Evolutionary conservation across 441 rosid genomes (phyloP).

Genomic region (Adansonia gregorii): DNA sequence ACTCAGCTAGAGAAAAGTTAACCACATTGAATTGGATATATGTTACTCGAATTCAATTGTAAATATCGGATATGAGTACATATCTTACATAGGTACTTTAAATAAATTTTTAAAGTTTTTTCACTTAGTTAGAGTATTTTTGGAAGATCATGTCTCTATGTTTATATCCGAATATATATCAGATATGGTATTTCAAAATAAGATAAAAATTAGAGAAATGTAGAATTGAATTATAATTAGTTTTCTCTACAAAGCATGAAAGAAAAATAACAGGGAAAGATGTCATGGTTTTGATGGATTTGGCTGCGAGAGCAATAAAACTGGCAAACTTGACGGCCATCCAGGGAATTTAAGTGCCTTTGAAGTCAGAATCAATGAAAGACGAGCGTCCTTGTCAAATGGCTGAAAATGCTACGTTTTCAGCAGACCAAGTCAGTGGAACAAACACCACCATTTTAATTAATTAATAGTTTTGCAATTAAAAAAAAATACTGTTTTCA

Average conservation of each 20-base stretch:
- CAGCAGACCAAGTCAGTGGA: slow-evolving; percentile 8
- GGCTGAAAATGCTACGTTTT: slow-evolving; percentile 7
- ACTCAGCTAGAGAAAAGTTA: not conserved
- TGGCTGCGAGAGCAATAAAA: not conserved
- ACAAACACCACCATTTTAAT: not conserved
- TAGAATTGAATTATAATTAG: not conserved
- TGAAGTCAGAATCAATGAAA: not conserved
- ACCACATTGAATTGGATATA: not conserved
- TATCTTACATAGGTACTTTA: too few relatives aligned
- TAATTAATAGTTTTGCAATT: not conserved
- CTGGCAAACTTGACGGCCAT: slow-evolving; percentile 1
- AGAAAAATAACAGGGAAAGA: not conserved
- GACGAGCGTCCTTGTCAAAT: not conserved
- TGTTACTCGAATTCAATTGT: too few relatives aligned
- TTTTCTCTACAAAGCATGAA: not conserved
- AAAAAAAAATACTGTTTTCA: not conserved
- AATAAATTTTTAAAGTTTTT: too few relatives aligned
- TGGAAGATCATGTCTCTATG: too few relatives aligned
- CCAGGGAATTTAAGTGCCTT: not conserved
- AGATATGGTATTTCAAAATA: too few relatives aligned
- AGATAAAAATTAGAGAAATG: too few relatives aligned
- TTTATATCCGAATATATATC: too few relatives aligned
- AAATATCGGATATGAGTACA: too few relatives aligned
- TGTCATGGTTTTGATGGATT: not conserved
- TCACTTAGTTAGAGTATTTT: too few relatives aligned